Conservation (phyloP, 1,284 basidiomycete species). For the Puccinia hordei region DNA sequence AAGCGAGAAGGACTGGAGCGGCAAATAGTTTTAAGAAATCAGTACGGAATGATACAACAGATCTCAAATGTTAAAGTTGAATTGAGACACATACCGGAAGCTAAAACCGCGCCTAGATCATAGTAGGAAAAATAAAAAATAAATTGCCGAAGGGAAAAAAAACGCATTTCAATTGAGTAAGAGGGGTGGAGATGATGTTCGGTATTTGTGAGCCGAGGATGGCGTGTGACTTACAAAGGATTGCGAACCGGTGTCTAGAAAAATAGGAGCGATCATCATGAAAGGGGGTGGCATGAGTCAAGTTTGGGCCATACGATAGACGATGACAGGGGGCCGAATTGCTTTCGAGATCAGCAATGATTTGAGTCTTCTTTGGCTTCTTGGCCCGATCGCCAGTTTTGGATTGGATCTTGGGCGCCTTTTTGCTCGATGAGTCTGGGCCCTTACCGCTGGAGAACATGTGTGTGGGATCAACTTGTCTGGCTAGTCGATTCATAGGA, state of each 20-base stretch:
- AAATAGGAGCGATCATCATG: not conserved
- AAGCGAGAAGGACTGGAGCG: no score
- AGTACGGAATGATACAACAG: no score
- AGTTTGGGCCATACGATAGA: not conserved
- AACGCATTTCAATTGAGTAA: no score
- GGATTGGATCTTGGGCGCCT: not conserved
- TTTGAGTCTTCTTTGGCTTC: not conserved
- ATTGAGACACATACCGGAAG: no score
- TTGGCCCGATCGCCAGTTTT: not conserved
- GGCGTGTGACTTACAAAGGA: not conserved
- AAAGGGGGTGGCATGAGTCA: not conserved
- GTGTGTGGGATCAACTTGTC: not conserved
- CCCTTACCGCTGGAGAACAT: not conserved
- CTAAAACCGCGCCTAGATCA: no score
- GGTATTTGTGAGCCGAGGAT: no score
- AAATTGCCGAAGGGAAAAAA: no score
- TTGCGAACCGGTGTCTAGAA: not conserved
- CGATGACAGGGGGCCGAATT: not conserved
- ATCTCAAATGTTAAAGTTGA: no score
- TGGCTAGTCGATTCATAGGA: not conserved
- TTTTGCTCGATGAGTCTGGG: not conserved
- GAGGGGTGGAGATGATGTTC: no score
- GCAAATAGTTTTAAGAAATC: no score
- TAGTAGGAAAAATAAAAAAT: no score
- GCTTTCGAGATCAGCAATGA: not conserved